Percentiles rank a stretch among this genome's conserved stretches.
These are phyloP conservation scores for Wallemia mellicola DNA, from an alignment of 1,284 basidiomycete species.

Conservation along the genomic window DNA sequence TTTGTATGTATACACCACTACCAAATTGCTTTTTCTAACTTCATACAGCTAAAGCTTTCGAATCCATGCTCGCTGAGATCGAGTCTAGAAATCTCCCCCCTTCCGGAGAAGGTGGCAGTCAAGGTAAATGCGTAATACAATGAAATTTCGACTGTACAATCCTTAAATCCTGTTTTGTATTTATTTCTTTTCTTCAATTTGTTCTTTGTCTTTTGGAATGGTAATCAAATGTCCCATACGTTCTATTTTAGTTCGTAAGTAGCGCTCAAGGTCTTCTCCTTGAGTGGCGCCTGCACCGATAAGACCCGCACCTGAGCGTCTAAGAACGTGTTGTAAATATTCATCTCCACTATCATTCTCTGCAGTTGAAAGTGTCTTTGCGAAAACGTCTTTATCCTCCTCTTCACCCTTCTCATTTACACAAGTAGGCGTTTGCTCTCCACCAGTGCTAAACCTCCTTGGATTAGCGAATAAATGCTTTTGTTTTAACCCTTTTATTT, in stretches of 20 bases:
- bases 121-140: not conserved
- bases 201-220: slow-evolving; percentile 20
- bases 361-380: slow-evolving; percentile 10
- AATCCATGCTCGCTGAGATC: slow-evolving; percentile 59
- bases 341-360: slow-evolving; percentile 13
- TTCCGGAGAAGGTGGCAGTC: not conserved
- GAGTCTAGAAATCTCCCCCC: slow-evolving; percentile 22
- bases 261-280: slow-evolving; percentile 75
- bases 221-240: slow-evolving; percentile 86
- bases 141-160: not conserved
- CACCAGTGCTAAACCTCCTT: slow-evolving; percentile 3
- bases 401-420: slow-evolving; percentile 10
- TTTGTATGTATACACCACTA: slow-evolving; percentile 24
- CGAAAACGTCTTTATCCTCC: slow-evolving; percentile 12
- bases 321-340: slow-evolving; percentile 20
- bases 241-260: slow-evolving; percentile 77
- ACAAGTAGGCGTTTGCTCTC: slow-evolving; percentile 1
- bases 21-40: not conserved
- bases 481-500: slow-evolving; percentile 8
- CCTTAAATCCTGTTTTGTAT: not conserved
- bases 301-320: slow-evolving; percentile 41
- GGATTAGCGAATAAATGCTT: not conserved
- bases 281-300: slow-evolving; percentile 50
- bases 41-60: slow-evolving; percentile 46
- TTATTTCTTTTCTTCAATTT: not conserved